These are phyloP conservation scores for Phytophthora ramorum DNA, from an alignment of 352 stramenopile species.

Conservation along the genomic window DNA sequence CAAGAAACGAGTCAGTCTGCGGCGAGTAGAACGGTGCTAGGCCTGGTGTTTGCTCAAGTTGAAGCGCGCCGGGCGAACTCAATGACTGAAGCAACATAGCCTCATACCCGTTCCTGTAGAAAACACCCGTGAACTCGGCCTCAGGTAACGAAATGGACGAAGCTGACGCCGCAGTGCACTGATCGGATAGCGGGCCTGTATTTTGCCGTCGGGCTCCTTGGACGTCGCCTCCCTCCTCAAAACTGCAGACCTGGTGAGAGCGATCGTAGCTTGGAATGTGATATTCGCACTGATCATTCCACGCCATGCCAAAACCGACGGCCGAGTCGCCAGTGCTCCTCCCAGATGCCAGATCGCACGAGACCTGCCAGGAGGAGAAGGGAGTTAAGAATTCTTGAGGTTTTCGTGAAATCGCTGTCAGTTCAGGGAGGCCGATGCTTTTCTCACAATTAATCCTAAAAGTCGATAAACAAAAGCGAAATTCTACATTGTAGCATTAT, in stretches of 20 bases:
- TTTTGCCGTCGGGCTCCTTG: not conserved
- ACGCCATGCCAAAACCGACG: not conserved
- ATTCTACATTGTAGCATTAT: no score
- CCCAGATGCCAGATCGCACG: not conserved
- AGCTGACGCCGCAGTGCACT: not conserved
- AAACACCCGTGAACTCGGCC: not conserved
- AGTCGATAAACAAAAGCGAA: not conserved
- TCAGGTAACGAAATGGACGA: slow-evolving; percentile 8
- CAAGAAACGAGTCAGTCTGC: slow-evolving; percentile 13
- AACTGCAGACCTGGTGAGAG: not conserved
- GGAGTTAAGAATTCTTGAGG: no score
- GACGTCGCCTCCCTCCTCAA: slow-evolving; percentile 13
- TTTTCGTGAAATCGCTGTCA: not conserved
- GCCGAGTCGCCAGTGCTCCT: not conserved
- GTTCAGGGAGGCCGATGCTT: not conserved
- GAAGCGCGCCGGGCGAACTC: slow-evolving; percentile 20
- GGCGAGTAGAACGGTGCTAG: slow-evolving; percentile 28
- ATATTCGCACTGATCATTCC: not conserved
- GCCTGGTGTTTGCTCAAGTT: slow-evolving; percentile 33
- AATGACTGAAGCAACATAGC: slow-evolving; percentile 8
- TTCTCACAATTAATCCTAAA: not conserved
- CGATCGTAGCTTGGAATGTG: not conserved
- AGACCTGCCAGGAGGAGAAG: no score
- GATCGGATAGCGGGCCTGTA: not conserved
- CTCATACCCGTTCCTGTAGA: slow-evolving; percentile 1